phyloP scores from a whole-genome alignment of 306 rosid genomes.

The Glycyrrhiza uralensis region DNA sequence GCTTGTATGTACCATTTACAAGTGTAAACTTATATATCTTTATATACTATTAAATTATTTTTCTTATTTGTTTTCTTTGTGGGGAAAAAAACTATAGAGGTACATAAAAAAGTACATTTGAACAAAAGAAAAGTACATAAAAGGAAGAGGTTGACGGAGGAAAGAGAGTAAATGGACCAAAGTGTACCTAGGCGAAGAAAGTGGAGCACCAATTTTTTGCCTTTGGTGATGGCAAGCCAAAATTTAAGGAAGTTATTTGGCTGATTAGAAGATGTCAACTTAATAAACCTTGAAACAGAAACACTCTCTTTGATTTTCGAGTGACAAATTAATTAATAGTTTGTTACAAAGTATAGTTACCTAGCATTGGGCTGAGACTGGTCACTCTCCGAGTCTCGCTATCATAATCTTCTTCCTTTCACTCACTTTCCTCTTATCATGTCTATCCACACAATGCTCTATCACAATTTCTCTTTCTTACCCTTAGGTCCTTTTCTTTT shows the following conservation, averaged over 20 bases:
- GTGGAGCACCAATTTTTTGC: conserved; percentile 30
- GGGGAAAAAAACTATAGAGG: no score
- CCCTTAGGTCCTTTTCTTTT: not conserved
- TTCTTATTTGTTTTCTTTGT: no score
- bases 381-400: conserved; percentile 30
- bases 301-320: not conserved
- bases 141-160: no score
- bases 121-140: not conserved
- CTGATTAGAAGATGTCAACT: conserved; percentile 11
- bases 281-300: not conserved
- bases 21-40: no score
- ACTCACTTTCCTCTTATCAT: conserved; percentile 26
- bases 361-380: not conserved
- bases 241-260: conserved; percentile 7
- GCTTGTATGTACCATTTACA: no score
- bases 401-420: conserved; percentile 20
- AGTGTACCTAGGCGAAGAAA: conserved; percentile 29
- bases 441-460: conserved; percentile 32
- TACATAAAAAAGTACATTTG: not conserved
- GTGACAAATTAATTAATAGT: not conserved
- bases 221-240: conserved; percentile 19
- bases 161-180: conserved; percentile 20
- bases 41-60: no score
- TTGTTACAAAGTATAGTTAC: not conserved
- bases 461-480: conserved; percentile 3